These are phyloP conservation scores for Fusarium falciforme DNA, from an alignment of 2,329 filamentous ascomycete genomes.

Conservation along the genomic window DNA sequence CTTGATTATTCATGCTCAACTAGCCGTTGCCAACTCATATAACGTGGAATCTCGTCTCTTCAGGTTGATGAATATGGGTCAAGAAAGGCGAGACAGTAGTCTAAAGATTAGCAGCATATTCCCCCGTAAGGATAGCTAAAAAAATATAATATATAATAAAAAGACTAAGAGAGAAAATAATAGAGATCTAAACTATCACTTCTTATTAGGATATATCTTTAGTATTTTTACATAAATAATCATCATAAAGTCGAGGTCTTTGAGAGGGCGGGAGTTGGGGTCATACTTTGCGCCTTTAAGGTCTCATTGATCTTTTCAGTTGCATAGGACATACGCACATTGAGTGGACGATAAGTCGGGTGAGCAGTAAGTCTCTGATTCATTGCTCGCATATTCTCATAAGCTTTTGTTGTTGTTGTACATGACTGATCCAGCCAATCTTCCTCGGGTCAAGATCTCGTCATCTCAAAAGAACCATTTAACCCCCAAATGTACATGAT, in stretches of 20 bases:
- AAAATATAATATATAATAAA: not conserved
- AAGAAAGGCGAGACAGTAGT: not conserved
- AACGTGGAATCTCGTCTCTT: not conserved
- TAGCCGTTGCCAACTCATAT: not conserved
- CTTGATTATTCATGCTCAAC: not conserved
- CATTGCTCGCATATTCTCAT: conserved; percentile 13
- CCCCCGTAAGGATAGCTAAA: not conserved
- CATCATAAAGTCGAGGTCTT: not conserved
- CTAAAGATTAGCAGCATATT: not conserved
- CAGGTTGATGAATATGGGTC: not conserved
- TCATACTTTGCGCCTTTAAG: not conserved
- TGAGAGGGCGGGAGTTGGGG: no score
- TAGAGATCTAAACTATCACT: not conserved
- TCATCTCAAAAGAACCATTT: conserved; percentile 20
- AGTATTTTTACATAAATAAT: not conserved
- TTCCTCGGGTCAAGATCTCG: conserved; percentile 19
- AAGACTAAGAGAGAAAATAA: not conserved
- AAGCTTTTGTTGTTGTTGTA: conserved; percentile 7
- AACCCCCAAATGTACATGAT: conserved; percentile 38
- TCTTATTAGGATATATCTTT: not conserved
- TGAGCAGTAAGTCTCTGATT: conserved; percentile 15
- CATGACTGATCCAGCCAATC: conserved; percentile 15
- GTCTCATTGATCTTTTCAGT: not conserved
- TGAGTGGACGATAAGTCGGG: not conserved
- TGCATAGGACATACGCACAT: not conserved